Percentiles rank a stretch among this genome's conserved stretches.
Conservation (phyloP, 805 yeast genomes). For the Candida patagonica region DNA sequence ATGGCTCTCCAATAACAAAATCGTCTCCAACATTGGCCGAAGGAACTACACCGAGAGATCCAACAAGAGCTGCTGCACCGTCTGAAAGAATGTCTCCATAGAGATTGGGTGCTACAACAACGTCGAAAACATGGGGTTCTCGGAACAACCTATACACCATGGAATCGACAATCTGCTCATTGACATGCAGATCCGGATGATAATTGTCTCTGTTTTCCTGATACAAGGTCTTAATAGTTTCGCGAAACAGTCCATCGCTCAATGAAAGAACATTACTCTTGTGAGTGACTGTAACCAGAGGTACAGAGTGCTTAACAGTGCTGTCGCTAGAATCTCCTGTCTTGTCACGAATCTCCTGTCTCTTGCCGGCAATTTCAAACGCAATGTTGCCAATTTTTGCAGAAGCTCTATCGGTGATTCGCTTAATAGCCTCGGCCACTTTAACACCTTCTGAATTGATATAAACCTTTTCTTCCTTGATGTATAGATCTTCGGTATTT, state of each 20-base stretch:
- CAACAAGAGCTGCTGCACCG: constrained; percentile 92
- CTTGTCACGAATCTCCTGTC: constrained; percentile 66
- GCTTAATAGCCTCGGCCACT: constrained; percentile 95
- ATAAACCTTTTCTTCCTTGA: constrained; percentile 81
- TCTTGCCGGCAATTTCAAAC: constrained; percentile 82
- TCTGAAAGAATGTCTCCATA: constrained; percentile 96
- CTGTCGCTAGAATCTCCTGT: constrained; percentile 24
- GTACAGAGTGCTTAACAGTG: constrained; percentile 35
- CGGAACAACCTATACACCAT: constrained; percentile 99
- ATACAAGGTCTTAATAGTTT: constrained; percentile 59
- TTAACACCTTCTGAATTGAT: constrained; percentile 71
- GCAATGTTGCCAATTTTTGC: constrained; percentile 84
- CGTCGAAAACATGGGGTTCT: constrained; percentile 95
- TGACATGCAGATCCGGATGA: constrained; percentile 48
- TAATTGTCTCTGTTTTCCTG: constrained; percentile 49
- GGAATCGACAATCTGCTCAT: constrained; percentile 97
- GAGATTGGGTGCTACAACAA: constrained; percentile 95
- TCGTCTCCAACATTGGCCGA: constrained; percentile 95
- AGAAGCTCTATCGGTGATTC: constrained; percentile 86
- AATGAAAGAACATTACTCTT: constrained; percentile 90
- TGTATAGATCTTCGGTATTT: constrained; percentile 95
- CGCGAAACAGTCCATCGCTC: constrained; percentile 94
- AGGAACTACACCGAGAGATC: constrained; percentile 96
- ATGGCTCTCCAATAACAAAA: constrained; percentile 98
- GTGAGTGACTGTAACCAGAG: constrained; percentile 86